Conservation (phyloP, 2,329 filamentous ascomycete genomes). For the Phaeoacremonium minimum region DNA sequence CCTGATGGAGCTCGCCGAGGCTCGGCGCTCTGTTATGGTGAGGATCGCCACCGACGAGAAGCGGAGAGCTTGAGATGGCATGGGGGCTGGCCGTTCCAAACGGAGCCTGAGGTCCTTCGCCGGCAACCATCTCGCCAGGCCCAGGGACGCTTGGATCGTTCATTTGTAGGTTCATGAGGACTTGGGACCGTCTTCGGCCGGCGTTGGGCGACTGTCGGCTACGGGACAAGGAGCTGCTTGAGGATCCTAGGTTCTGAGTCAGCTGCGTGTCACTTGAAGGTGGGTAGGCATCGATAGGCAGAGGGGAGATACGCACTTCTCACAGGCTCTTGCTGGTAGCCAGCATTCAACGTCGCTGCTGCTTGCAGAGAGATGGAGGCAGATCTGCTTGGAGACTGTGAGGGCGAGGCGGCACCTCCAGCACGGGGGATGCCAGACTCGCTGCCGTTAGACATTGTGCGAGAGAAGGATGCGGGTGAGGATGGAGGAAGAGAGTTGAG, state of each 20-base stretch:
- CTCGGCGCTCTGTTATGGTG: constrained; percentile 66
- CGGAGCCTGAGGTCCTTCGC: neutral
- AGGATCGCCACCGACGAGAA: constrained; percentile 41
- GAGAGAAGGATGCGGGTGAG: constrained; percentile 24
- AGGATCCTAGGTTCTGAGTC: constrained; percentile 34
- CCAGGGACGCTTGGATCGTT: constrained; percentile 66
- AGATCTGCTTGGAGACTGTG: constrained; percentile 54
- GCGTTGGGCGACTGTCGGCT: constrained; percentile 39
- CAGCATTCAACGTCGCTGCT: constrained; percentile 72
- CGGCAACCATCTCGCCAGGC: constrained; percentile 60
- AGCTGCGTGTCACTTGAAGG: no score
- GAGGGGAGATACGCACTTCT: constrained; percentile 44
- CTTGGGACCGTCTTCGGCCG: constrained; percentile 60
- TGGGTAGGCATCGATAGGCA: no score
- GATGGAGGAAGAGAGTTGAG: constrained; percentile 52
- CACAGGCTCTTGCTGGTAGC: constrained; percentile 62
- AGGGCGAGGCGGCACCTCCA: constrained; percentile 43
- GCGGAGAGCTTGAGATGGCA: no score
- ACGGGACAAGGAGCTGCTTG: constrained; percentile 46
- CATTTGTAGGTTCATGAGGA: constrained; percentile 69
- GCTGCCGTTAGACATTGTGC: constrained; percentile 26
- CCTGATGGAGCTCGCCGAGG: constrained; percentile 72
- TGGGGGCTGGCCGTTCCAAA: constrained; percentile 36
- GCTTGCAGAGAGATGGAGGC: constrained; percentile 70
- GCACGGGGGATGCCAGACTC: constrained; percentile 18